These are phyloP conservation scores for Plasmodium fragile DNA, from an alignment of 169 alveolate genomes.

Conservation along the genomic window DNA sequence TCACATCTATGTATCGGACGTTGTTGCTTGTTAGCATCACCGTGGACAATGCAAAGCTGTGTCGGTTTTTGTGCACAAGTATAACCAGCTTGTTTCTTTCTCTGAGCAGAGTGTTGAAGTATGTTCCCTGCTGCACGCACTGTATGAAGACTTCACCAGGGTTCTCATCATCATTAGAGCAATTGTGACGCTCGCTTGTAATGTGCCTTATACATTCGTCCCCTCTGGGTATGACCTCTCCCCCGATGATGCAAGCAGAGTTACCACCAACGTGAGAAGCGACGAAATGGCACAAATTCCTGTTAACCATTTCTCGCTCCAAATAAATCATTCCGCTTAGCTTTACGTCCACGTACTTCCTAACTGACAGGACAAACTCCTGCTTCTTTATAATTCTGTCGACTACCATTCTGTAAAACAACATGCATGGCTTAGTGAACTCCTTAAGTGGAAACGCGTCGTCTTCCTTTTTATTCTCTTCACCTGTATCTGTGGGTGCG, in stretches of 20 bases:
- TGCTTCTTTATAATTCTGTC: conserved; percentile 29
- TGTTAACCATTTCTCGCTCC: not conserved
- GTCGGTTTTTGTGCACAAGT: conserved; percentile 14
- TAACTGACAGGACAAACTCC: not conserved
- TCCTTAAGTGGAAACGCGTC: conserved; percentile 18
- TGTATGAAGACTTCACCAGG: not conserved
- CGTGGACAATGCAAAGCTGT: conserved; percentile 20
- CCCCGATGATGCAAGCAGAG: not conserved
- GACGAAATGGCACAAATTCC: conserved; percentile 28
- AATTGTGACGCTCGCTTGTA: not conserved
- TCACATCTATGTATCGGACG: conserved; percentile 10
- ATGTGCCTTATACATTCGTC: too few species aligned
- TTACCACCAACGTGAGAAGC: not conserved
- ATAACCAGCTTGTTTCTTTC: not conserved
- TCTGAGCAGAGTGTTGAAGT: conserved; percentile 1
- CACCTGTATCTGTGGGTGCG: not conserved
- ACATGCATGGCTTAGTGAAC: conserved; percentile 11
- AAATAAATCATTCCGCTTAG: not conserved
- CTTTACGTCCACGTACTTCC: conserved; percentile 6
- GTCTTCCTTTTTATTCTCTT: not conserved
- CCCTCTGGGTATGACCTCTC: not conserved
- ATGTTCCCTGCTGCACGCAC: not conserved
- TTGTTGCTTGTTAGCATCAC: conserved; percentile 7
- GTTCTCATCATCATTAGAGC: not conserved
- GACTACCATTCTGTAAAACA: conserved; percentile 13